Conservation (phyloP, 495 filamentous ascomycete species). For the Aspergillus sclerotioniger region DNA sequence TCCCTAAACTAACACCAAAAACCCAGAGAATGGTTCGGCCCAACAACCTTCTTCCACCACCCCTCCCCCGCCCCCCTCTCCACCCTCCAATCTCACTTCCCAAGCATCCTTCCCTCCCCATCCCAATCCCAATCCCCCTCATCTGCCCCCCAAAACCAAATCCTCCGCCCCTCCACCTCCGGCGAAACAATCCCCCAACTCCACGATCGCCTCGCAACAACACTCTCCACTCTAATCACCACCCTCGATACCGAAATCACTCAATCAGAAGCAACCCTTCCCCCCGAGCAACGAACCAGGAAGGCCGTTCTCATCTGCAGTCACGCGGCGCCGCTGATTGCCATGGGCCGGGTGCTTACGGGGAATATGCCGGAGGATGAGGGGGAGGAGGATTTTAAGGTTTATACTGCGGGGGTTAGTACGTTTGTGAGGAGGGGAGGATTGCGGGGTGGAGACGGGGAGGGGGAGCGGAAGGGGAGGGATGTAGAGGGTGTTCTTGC, state of each 20-base stretch:
- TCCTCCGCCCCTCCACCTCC: slow-evolving; percentile 60
- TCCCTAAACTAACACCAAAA: slow-evolving; percentile 3
- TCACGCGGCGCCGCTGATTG: slow-evolving; percentile 89
- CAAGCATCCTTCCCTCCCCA: slow-evolving; percentile 39
- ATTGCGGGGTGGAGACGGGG: background rate
- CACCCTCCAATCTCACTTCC: slow-evolving; percentile 64
- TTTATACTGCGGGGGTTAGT: slow-evolving; percentile 81
- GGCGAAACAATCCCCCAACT: slow-evolving; percentile 78
- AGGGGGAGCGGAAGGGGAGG: background rate
- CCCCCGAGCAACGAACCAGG: slow-evolving; percentile 27
- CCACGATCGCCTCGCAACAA: slow-evolving; percentile 73
- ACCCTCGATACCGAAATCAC: slow-evolving; percentile 60
- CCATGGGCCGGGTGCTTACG: slow-evolving; percentile 76
- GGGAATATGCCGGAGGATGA: slow-evolving; percentile 67
- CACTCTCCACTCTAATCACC: slow-evolving; percentile 67
- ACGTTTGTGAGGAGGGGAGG: slow-evolving; percentile 44
- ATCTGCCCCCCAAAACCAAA: slow-evolving; percentile 61
- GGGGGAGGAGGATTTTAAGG: slow-evolving; percentile 72
- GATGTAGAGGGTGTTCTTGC: slow-evolving; percentile 25
- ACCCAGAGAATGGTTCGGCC: slow-evolving; percentile 83
- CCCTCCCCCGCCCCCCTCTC: slow-evolving; percentile 66
- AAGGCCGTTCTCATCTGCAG: slow-evolving; percentile 77
- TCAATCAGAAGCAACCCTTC: slow-evolving; percentile 25
- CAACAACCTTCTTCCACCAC: slow-evolving; percentile 67
- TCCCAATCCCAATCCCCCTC: slow-evolving; percentile 53